phyloP scores from a whole-genome alignment of 495 filamentous ascomycete species.

The Neurospora pannonica region DNA sequence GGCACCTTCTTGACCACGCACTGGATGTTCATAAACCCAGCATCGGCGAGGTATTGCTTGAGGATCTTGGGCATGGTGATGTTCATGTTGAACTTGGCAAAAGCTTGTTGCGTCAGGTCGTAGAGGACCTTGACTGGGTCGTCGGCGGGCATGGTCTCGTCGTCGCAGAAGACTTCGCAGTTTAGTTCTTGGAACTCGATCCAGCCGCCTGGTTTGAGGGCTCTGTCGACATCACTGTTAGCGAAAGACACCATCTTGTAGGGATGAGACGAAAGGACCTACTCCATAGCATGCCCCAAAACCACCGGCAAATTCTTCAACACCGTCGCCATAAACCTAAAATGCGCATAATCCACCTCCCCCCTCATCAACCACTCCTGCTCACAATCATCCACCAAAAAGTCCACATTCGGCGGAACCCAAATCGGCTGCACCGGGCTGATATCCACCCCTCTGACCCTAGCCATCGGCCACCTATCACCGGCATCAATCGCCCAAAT shows the following conservation, averaged over 20 bases:
- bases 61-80: conserved; percentile 38
- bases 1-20: conserved; percentile 44
- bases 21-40: conserved; percentile 51
- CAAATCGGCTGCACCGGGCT: conserved; percentile 32
- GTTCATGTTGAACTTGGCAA: conserved; percentile 28
- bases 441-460: conserved; percentile 27
- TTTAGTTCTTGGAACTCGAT: conserved; percentile 36
- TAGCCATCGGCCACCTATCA: conserved; percentile 29
- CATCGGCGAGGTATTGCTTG: conserved; percentile 36
- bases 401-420: conserved; percentile 31
- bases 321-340: conserved; percentile 31
- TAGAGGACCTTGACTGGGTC: conserved; percentile 28
- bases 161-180: conserved; percentile 29
- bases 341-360: conserved; percentile 31
- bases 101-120: conserved; percentile 18
- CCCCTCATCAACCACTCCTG: conserved; percentile 30
- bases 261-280: conserved; percentile 4
- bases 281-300: conserved; percentile 28
- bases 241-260: neutral
- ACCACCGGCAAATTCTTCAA: conserved; percentile 38
- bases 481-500: conserved; percentile 46
- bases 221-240: conserved; percentile 16
- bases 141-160: conserved; percentile 25
- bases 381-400: conserved; percentile 38
- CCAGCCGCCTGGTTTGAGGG: conserved; percentile 30